These are phyloP conservation scores for Rhodotorula sp. DNA, from an alignment of 1,284 basidiomycete species.

Conservation along the genomic window DNA sequence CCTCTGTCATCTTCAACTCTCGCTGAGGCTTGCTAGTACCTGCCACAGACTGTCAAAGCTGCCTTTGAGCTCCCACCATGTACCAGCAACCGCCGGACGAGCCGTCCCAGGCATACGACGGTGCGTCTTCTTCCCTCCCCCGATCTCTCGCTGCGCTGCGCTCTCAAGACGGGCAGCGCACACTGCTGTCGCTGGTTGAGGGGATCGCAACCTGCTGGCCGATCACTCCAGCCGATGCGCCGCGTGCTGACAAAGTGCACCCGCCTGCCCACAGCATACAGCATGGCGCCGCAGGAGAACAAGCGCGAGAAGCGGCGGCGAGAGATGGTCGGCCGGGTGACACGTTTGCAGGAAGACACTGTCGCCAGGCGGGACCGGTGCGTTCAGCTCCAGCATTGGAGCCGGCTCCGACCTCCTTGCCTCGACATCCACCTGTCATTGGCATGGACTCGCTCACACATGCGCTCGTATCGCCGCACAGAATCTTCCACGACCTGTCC, in stretches of 20 bases:
- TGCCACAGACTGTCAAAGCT: background rate
- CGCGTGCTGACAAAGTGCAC: background rate
- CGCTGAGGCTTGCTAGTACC: background rate
- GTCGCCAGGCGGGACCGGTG: slow-evolving; percentile 54
- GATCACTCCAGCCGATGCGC: background rate
- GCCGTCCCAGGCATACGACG: background rate
- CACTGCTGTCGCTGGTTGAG: too few species aligned
- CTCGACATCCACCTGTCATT: background rate
- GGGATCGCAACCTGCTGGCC: too few species aligned
- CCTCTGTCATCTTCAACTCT: too few species aligned
- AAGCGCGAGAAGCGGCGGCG: slow-evolving; percentile 56
- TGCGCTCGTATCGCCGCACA: background rate
- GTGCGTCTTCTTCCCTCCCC: background rate
- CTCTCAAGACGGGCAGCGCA: too few species aligned
- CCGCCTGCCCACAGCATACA: background rate
- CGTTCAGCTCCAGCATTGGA: slow-evolving; percentile 28
- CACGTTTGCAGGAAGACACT: slow-evolving; percentile 53
- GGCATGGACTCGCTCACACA: background rate
- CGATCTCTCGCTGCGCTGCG: background rate
- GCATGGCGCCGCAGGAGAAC: slow-evolving; percentile 35
- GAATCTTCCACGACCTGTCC: slow-evolving; percentile 43
- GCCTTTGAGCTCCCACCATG: background rate
- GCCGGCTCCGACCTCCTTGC: background rate
- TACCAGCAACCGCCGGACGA: slow-evolving; percentile 15
- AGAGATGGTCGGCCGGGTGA: slow-evolving; percentile 56